These are phyloP conservation scores for Psilocybe tampanensis DNA, from an alignment of 768 basidiomycete genomes.

Conservation along the genomic window DNA sequence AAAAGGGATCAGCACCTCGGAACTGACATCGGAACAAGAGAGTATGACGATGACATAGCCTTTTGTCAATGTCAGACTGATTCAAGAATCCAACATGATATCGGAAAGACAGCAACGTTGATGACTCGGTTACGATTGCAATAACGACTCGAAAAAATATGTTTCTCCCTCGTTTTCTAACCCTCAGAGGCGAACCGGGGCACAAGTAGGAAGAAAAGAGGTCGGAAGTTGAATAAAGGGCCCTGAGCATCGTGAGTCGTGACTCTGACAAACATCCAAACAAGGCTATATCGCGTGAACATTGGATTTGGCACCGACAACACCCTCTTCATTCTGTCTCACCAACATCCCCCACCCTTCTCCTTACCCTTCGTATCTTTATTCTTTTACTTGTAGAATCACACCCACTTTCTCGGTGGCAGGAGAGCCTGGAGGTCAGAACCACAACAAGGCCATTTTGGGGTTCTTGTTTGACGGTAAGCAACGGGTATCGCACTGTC, in stretches of 20 bases:
- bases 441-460: not conserved
- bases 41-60: no score
- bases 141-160: no score
- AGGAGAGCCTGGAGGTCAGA: not conserved
- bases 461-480: not conserved
- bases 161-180: no score
- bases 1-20: no score
- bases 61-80: no score
- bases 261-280: constrained; percentile 19
- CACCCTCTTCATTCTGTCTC: constrained; percentile 12
- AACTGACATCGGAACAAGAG: no score
- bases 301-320: constrained; percentile 14
- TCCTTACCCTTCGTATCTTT: constrained; percentile 11
- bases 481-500: not conserved
- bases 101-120: no score
- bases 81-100: no score
- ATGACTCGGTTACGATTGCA: no score
- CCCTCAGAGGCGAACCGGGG: no score
- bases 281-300: constrained; percentile 12
- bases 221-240: not conserved
- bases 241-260: not conserved
- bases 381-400: constrained; percentile 15
- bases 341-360: constrained; percentile 8
- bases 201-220: not conserved
- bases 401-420: not conserved